phyloP scores from a whole-genome alignment of 345 rosid genomes.

The Melastoma malabathricum region DNA sequence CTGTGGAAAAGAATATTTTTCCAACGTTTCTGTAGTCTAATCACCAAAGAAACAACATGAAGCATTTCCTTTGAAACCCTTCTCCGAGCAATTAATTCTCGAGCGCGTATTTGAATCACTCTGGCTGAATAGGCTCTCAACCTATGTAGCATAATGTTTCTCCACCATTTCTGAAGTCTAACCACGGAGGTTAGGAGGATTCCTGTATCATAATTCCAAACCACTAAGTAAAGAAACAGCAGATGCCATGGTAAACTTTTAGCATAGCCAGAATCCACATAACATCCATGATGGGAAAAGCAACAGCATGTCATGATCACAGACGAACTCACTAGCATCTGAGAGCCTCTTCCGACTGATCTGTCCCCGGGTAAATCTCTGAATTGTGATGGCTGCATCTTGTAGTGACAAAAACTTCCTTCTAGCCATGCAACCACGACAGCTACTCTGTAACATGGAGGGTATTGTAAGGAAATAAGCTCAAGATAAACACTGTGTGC shows the following conservation, averaged over 20 bases:
- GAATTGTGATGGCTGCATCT: slow-evolving; percentile 43
- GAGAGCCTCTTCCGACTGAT: slow-evolving; percentile 40
- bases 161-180: too few relatives aligned
- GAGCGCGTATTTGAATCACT: not conserved
- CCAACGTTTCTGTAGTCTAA: slow-evolving; percentile 88
- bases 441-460: slow-evolving; percentile 27
- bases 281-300: not conserved
- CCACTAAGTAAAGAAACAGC: not conserved
- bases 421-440: slow-evolving; percentile 52
- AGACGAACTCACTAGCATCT: slow-evolving; percentile 23
- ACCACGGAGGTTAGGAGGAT: too few relatives aligned
- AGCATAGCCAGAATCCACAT: too few relatives aligned
- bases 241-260: not conserved
- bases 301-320: not conserved
- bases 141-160: too few relatives aligned
- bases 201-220: not conserved
- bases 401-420: slow-evolving; percentile 25
- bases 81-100: not conserved
- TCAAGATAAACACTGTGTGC: slow-evolving; percentile 2
- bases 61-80: not conserved
- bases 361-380: slow-evolving; percentile 45
- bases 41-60: slow-evolving; percentile 10
- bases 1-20: slow-evolving; percentile 31
- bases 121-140: too few relatives aligned
- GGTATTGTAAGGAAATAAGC: not conserved